These are phyloP conservation scores for Zygoascus meyerae DNA, from an alignment of 1,139 yeast species.

Conservation along the genomic window DNA sequence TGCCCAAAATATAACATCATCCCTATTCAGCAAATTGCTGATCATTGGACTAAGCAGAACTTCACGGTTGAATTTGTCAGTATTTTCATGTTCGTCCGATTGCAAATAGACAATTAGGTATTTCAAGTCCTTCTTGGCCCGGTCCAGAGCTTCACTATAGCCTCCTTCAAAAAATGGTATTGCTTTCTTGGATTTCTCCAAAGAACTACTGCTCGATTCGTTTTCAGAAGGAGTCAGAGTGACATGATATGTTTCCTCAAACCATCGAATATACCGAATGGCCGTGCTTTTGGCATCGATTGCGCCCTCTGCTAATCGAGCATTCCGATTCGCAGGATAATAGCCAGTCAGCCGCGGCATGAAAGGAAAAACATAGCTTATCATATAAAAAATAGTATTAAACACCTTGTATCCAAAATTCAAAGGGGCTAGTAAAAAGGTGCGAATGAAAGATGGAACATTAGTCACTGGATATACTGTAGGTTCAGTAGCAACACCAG, in stretches of 20 bases:
- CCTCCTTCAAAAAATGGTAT: conserved; percentile 58
- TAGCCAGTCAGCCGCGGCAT: conserved; percentile 35
- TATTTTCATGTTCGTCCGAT: conserved; percentile 65
- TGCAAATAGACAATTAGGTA: conserved; percentile 72
- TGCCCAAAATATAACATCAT: conserved; percentile 70
- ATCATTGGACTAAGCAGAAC: conserved; percentile 53
- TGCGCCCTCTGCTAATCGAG: conserved; percentile 31
- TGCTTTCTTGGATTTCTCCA: background rate
- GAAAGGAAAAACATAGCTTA: conserved; percentile 33
- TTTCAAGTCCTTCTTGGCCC: conserved; percentile 60
- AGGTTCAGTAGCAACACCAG: conserved; percentile 19
- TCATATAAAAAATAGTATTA: conserved; percentile 29
- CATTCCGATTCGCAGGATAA: conserved; percentile 33
- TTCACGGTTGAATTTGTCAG: conserved; percentile 48
- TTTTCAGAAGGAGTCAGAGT: conserved; percentile 3
- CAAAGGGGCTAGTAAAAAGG: conserved; percentile 32
- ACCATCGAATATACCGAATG: conserved; percentile 34
- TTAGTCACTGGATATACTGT: conserved; percentile 19
- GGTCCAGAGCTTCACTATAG: conserved; percentile 65
- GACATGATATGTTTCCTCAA: conserved; percentile 35
- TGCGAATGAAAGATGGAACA: conserved; percentile 26
- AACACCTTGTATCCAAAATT: conserved; percentile 29
- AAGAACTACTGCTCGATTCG: background rate
- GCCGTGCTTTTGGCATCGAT: conserved; percentile 40
- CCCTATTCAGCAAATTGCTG: conserved; percentile 45